A percentile compares a stretch with the other conserved stretches of the same genome.
Conservation (phyloP, 1,139 yeast species). For the Yamadazyma siamensis region DNA sequence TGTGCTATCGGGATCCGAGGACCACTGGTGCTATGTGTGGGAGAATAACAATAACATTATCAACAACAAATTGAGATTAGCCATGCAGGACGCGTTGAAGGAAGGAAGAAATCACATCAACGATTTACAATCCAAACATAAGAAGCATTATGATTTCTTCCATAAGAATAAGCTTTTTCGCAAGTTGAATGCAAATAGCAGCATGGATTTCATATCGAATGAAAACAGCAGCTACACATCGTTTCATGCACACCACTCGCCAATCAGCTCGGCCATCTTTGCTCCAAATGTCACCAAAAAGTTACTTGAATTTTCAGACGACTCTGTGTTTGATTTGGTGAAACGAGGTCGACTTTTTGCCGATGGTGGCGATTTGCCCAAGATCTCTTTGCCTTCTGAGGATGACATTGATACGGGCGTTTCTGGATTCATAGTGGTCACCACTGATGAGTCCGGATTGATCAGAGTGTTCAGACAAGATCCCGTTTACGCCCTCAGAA, state of each 20-base stretch:
- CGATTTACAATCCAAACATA: slow-evolving; percentile 30
- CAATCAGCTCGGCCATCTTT: slow-evolving; percentile 72
- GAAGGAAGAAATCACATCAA: slow-evolving; percentile 36
- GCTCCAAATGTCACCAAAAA: slow-evolving; percentile 75
- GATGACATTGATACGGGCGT: slow-evolving; percentile 19
- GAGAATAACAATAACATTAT: slow-evolving; percentile 41
- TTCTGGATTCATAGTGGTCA: slow-evolving; percentile 55
- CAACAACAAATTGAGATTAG: slow-evolving; percentile 33
- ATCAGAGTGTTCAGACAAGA: slow-evolving; percentile 82
- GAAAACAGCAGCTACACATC: slow-evolving; percentile 57
- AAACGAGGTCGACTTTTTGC: slow-evolving; percentile 20
- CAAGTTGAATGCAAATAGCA: slow-evolving; percentile 20
- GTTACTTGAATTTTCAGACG: slow-evolving; percentile 68
- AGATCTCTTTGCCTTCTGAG: slow-evolving; percentile 5
- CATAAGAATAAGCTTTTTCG: slow-evolving; percentile 32
- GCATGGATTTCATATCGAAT: slow-evolving; percentile 32
- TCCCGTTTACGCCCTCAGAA: slow-evolving; percentile 47
- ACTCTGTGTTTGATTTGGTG: slow-evolving; percentile 65
- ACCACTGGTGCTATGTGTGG: slow-evolving; percentile 76
- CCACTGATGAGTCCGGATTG: slow-evolving; percentile 72
- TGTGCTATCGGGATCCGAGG: slow-evolving; percentile 62
- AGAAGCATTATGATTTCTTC: slow-evolving; percentile 28
- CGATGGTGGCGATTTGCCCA: slow-evolving; percentile 2
- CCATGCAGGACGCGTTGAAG: slow-evolving; percentile 31
- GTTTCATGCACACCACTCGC: slow-evolving; percentile 74